Percentiles rank a stretch among this genome's conserved stretches.
These are phyloP conservation scores for Polytrichum commune DNA, from an alignment of 225 moss, liverwort and hornwort genomes.

Conservation along the genomic window DNA sequence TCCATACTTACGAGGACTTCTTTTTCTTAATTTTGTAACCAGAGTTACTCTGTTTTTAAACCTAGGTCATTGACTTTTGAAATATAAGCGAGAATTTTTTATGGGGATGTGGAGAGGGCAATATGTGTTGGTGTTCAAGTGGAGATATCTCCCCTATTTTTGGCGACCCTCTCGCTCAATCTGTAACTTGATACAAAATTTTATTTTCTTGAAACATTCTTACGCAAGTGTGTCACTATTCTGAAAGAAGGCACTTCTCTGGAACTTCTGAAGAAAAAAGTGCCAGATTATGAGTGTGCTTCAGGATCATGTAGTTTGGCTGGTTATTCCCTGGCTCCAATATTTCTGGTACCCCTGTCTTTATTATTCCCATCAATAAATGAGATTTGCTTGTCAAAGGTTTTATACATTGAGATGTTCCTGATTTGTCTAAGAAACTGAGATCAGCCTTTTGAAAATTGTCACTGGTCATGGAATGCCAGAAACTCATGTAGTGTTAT, in stretches of 20 bases:
- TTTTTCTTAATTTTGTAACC: neutral
- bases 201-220: neutral
- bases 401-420: too few species aligned
- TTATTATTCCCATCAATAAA: conserved; percentile 1
- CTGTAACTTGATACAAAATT: conserved; percentile 4
- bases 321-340: neutral
- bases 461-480: too few species aligned
- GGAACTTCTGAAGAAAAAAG: neutral
- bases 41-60: neutral
- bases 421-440: too few species aligned
- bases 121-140: neutral
- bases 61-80: conserved; percentile 4
- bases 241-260: neutral
- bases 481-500: too few species aligned
- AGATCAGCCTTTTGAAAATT: too few species aligned
- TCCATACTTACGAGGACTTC: too few species aligned
- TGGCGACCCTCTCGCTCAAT: conserved; percentile 2
- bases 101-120: conserved; percentile 3
- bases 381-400: neutral
- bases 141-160: conserved; percentile 3
- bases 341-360: neutral
- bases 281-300: conserved; percentile 1
- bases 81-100: conserved; percentile 4
- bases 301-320: neutral
- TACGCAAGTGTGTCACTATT: neutral